Evolutionary conservation across 169 alveolate species (phyloP).

Genomic region (Ichthyophthirius multifiliis): DNA sequence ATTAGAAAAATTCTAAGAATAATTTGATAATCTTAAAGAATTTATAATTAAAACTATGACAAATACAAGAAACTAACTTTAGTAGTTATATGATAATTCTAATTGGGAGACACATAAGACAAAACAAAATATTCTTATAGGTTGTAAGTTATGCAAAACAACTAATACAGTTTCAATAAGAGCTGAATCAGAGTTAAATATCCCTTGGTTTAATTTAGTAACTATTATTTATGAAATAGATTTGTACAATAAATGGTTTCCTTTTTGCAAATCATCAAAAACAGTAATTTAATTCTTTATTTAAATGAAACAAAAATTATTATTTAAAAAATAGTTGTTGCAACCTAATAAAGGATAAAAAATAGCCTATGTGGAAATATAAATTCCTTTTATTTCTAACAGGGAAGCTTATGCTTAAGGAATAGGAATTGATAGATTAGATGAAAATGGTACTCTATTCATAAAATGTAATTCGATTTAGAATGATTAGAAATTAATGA

Average conservation of each 20-base stretch:
- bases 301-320: too few species aligned
- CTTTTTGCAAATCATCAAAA: constrained; percentile 12
- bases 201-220: not conserved
- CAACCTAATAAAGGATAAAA: constrained; percentile 12
- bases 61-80: too few species aligned
- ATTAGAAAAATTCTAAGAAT: too few species aligned
- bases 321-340: too few species aligned
- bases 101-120: too few species aligned
- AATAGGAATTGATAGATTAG: constrained; percentile 22
- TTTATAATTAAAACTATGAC: too few species aligned
- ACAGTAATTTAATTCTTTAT: not conserved
- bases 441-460: not conserved
- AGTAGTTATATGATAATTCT: too few species aligned
- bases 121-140: too few species aligned
- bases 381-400: constrained; percentile 21
- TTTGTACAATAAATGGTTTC: constrained; percentile 14
- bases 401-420: constrained; percentile 28
- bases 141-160: not conserved
- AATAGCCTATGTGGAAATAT: constrained; percentile 12
- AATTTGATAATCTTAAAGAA: too few species aligned
- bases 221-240: constrained; percentile 19
- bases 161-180: not conserved
- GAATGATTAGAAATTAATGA: not conserved
- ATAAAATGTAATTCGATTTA: constrained; percentile 17
- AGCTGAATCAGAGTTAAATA: not conserved